A percentile compares a stretch with the other conserved stretches of the same genome.
Conservation (phyloP, 768 basidiomycete species). For the Megacollybia marginata region DNA sequence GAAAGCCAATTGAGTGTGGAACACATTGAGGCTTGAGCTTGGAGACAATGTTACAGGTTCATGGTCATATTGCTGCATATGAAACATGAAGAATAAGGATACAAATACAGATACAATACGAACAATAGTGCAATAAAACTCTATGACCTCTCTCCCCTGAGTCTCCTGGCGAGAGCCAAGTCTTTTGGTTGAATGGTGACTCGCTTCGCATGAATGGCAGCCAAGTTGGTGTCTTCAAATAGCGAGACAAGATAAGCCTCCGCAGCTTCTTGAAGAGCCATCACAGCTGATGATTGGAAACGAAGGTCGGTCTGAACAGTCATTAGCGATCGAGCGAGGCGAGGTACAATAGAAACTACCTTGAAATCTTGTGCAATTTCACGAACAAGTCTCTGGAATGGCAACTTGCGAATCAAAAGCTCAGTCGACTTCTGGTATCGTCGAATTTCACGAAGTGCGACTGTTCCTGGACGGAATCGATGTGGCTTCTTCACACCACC, state of each 20-base stretch:
- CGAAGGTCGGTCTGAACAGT: slow-evolving; percentile 60
- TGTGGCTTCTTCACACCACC: slow-evolving; percentile 95
- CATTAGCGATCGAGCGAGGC: slow-evolving; percentile 4
- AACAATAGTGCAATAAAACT: slow-evolving; percentile 13
- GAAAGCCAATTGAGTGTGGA: too few relatives aligned
- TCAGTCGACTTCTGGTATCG: slow-evolving; percentile 88
- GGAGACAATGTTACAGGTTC: too few relatives aligned
- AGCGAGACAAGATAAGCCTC: slow-evolving; percentile 85
- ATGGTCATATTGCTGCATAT: neutral
- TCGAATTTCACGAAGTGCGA: slow-evolving; percentile 85
- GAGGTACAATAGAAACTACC: slow-evolving; percentile 30
- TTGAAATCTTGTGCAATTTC: slow-evolving; percentile 93
- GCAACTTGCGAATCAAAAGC: slow-evolving; percentile 79
- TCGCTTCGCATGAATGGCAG: slow-evolving; percentile 83
- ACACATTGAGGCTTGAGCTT: too few relatives aligned
- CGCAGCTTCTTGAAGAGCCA: slow-evolving; percentile 84
- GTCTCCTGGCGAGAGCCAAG: slow-evolving; percentile 69
- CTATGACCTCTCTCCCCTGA: slow-evolving; percentile 75
- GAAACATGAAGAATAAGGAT: slow-evolving; percentile 2
- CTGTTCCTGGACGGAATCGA: slow-evolving; percentile 78
- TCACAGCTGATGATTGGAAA: slow-evolving; percentile 87
- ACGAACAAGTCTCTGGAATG: slow-evolving; percentile 85
- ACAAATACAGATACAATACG: slow-evolving; percentile 12
- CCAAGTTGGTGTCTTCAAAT: slow-evolving; percentile 88
- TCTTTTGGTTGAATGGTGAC: slow-evolving; percentile 85